These are phyloP conservation scores for Verticillium longisporum DNA, from an alignment of 2,329 filamentous ascomycete genomes.

Conservation along the genomic window DNA sequence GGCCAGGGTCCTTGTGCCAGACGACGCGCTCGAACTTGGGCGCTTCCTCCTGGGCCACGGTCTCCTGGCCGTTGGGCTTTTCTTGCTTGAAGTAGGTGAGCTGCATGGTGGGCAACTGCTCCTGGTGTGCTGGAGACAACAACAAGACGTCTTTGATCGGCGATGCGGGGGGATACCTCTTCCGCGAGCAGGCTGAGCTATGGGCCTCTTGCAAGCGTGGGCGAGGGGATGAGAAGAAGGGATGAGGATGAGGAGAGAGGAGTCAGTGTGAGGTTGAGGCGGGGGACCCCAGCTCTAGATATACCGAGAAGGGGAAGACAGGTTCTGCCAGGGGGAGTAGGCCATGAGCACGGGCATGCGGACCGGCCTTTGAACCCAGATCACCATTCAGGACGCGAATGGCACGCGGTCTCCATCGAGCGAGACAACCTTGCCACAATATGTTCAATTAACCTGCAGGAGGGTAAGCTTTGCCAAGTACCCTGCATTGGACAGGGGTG, in stretches of 20 bases:
- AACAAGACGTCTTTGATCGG: background rate
- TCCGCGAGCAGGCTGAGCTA: background rate
- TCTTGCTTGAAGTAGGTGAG: slow-evolving; percentile 4
- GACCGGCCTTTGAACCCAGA: background rate
- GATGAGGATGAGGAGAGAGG: slow-evolving; percentile 1
- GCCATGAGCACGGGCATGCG: background rate
- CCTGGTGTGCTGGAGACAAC: background rate
- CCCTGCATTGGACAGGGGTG: background rate
- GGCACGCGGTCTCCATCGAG: background rate
- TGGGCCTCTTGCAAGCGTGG: background rate
- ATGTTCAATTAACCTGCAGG: background rate
- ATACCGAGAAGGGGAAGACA: background rate
- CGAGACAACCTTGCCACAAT: background rate
- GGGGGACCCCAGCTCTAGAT: slow-evolving; percentile 1
- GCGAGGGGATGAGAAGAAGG: background rate
- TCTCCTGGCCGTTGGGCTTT: slow-evolving; percentile 7
- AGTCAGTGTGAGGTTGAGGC: background rate
- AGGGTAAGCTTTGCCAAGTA: background rate
- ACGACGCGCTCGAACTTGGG: slow-evolving; percentile 41
- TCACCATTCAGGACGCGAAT: background rate
- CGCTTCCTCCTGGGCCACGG: slow-evolving; percentile 35
- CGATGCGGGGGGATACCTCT: background rate
- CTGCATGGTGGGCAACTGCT: background rate
- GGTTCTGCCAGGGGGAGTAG: background rate
- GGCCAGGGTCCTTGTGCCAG: slow-evolving; percentile 48